Evolutionary conservation across 306 rosid genomes (phyloP), one percentile per base, ranked within the genome.

Genomic region (Malus sieversii): DNA sequence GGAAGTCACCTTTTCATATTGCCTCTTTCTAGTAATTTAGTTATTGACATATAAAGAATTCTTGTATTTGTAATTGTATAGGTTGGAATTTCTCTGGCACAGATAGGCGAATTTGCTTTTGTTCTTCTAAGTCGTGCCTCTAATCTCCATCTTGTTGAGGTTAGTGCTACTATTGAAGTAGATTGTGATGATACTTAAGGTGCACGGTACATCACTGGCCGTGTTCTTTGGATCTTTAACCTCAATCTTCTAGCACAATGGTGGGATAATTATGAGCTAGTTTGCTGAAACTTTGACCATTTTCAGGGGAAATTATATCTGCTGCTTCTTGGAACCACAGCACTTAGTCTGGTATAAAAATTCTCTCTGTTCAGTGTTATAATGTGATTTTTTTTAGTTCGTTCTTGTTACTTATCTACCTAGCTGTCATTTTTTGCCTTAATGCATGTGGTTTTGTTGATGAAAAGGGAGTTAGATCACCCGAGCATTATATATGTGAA

Each of bases 41-140:
- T 38, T 8, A 30, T 38, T 71, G 33, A 75, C 71, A 11, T n/a
- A 53, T 78, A 10, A 33, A 46, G 83, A 77, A 83, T 85, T 79
- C 81, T 68, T 86, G 68, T 48, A 15, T 48, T 77, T 85, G 46
- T 87, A 75, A 79, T 75, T 88, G 79, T 75, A 78, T 87, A 96
- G 99, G 99, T 96, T 57, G 99, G 98, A 81, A 88, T 96, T 92
- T 96, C 99, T 69, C 72, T 96, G 76, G 99, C 99, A 65, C 99
- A 96, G 78, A 96, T 96, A 79, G 99, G 99, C 63, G 99, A 96
- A 66, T 96, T 92, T 74, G 87, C 99, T 61, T 96, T 96, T 86
- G 99, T 96, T 87, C 98, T 96, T 87, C 96, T 96, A 68, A 96
- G 98, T 71, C 98, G 99, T 51, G 99, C 99, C 72, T 96, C 98